Evolutionary conservation across 805 yeast species (phyloP).

Genomic region (Komagataella ulmi): DNA sequence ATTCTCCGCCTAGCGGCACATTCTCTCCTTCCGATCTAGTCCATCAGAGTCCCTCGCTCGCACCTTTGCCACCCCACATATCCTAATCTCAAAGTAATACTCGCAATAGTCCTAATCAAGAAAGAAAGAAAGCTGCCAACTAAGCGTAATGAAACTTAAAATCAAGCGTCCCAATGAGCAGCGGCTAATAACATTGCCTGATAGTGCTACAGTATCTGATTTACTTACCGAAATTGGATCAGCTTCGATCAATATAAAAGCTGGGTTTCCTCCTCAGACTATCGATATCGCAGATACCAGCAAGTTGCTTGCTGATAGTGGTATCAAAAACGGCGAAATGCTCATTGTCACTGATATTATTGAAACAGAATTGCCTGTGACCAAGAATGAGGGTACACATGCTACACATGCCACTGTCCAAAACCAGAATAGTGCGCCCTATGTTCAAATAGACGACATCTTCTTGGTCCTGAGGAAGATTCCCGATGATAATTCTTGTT

Average conservation of each 20-base stretch:
- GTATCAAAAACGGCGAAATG: slow-evolving; percentile 48
- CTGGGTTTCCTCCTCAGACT: slow-evolving; percentile 51
- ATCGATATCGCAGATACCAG: slow-evolving; percentile 17
- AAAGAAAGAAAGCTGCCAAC: not conserved
- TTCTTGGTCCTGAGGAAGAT: slow-evolving; percentile 39
- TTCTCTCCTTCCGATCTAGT: not conserved
- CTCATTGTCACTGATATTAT: slow-evolving; percentile 18
- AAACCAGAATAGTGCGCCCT: not conserved
- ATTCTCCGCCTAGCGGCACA: not conserved
- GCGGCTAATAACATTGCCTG: slow-evolving; percentile 17
- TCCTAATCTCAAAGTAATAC: not conserved
- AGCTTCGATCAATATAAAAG: slow-evolving; percentile 18
- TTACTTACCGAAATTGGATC: slow-evolving; percentile 10
- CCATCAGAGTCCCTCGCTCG: not conserved
- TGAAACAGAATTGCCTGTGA: not conserved
- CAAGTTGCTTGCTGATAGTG: slow-evolving; percentile 22
- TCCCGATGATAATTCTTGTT: slow-evolving; percentile 70
- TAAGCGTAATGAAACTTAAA: slow-evolving; percentile 2
- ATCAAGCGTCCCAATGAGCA: not conserved
- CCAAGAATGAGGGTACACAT: not conserved
- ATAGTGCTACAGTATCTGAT: slow-evolving; percentile 20
- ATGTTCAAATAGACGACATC: slow-evolving; percentile 7
- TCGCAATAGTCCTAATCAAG: not conserved
- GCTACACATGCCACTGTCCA: slow-evolving; percentile 1
- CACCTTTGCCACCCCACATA: not conserved